phyloP scores from a whole-genome alignment of 371 early-diverging fungal genomes.

The Mucor mucedo region DNA sequence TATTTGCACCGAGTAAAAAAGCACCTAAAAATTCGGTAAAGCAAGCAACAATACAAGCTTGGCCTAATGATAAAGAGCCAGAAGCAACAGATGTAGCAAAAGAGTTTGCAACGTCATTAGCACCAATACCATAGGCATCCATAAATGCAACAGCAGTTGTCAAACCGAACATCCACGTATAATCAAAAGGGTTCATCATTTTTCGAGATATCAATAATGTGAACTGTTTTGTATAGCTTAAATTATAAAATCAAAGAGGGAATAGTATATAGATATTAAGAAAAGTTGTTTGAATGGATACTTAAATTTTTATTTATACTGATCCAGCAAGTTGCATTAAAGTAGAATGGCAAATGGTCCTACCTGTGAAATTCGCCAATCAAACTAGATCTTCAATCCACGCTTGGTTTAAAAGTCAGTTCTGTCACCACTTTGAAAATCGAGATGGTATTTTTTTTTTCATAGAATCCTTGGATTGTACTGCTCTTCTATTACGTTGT shows the following conservation, averaged over 20 bases:
- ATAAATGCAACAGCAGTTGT: conserved; percentile 67
- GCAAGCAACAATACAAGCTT: conserved; percentile 79
- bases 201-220: not conserved
- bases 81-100: conserved; percentile 91
- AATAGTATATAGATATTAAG: not conserved
- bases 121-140: conserved; percentile 78
- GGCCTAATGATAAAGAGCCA: conserved; percentile 74
- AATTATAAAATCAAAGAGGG: not conserved
- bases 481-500: not conserved
- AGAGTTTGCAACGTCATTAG: conserved; percentile 91
- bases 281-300: not conserved
- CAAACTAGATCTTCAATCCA: conserved; percentile 2
- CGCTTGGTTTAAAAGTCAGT: conserved; percentile 1
- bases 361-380: not conserved
- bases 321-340: conserved; percentile 1
- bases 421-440: not conserved
- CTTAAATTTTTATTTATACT: not conserved
- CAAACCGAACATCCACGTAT: conserved; percentile 78
- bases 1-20: conserved; percentile 73
- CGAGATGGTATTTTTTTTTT: not conserved
- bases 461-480: not conserved
- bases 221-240: not conserved
- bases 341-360: not conserved
- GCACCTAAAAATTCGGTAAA: conserved; percentile 89
- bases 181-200: conserved; percentile 48